A percentile compares a stretch with the other conserved stretches of the same genome.
These are phyloP conservation scores for Penicillium sp. DNA, from an alignment of 2,329 filamentous ascomycete genomes.

Conservation along the genomic window DNA sequence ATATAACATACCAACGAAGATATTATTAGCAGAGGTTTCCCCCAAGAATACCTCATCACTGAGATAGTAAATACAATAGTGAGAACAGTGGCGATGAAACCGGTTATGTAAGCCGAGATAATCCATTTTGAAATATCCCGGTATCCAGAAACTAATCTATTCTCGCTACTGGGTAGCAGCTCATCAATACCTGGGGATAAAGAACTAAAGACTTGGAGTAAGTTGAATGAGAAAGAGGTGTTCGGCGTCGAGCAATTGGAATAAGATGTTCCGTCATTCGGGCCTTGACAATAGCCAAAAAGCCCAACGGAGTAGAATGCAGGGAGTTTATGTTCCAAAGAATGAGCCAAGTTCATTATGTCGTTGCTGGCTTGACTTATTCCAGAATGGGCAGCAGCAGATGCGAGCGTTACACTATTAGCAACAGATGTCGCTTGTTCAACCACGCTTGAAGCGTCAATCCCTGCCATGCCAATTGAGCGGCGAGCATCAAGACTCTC, in stretches of 20 bases:
- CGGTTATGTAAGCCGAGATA: constrained; percentile 4
- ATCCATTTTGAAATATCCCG: constrained; percentile 2
- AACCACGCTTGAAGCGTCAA: neutral
- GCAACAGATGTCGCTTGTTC: neutral
- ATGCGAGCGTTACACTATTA: neutral
- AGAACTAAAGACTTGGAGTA: constrained; percentile 1
- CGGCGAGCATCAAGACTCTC: neutral
- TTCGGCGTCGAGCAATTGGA: constrained; percentile 4
- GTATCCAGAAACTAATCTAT: constrained; percentile 3
- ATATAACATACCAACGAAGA: too few species aligned
- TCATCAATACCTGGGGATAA: neutral
- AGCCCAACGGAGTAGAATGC: constrained; percentile 9
- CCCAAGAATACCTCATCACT: neutral
- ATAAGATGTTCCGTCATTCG: neutral
- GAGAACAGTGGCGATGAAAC: constrained; percentile 2
- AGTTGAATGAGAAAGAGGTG: constrained; percentile 7
- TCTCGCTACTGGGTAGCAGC: neutral
- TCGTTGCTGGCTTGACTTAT: neutral
- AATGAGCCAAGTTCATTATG: neutral
- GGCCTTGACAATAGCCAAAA: constrained; percentile 7
- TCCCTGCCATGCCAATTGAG: neutral
- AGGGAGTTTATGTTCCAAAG: constrained; percentile 4
- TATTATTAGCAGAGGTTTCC: neutral
- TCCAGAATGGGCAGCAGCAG: neutral
- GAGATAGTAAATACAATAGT: neutral